phyloP scores from a whole-genome alignment of 768 basidiomycete species.

The Tylopilus sp. region DNA sequence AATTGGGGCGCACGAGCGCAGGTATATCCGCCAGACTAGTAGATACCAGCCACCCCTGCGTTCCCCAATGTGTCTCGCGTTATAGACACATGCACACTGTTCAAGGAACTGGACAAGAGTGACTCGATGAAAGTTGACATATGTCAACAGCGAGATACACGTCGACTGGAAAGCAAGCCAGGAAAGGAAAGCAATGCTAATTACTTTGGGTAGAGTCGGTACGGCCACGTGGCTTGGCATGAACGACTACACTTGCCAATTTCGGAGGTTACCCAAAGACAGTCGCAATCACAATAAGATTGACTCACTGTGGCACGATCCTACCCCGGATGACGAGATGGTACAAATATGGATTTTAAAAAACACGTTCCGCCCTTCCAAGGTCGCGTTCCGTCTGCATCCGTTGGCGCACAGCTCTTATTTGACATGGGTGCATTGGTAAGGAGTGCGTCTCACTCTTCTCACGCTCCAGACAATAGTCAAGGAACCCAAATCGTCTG shows the following conservation, averaged over 20 bases:
- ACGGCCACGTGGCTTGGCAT: slow-evolving; percentile 15
- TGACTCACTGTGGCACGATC: not conserved
- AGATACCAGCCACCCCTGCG: not conserved
- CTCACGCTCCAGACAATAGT: slow-evolving; percentile 8
- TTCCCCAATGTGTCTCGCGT: not conserved
- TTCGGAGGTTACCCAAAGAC: slow-evolving; percentile 1
- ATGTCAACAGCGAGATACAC: not conserved
- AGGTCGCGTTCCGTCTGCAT: not conserved
- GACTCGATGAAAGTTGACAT: not conserved
- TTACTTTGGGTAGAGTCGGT: slow-evolving; percentile 20
- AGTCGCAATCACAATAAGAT: not conserved
- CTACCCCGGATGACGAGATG: not conserved
- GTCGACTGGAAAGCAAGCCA: not conserved
- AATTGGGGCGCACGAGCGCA: not conserved
- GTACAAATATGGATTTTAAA: not conserved
- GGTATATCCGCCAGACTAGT: not conserved
- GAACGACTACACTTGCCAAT: slow-evolving; percentile 25
- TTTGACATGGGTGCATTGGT: not conserved
- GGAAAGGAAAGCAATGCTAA: slow-evolving; percentile 8
- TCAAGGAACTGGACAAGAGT: not conserved
- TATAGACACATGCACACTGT: not conserved
- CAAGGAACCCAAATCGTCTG: not conserved
- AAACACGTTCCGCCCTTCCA: not conserved
- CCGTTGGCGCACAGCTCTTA: not conserved
- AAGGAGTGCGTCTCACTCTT: not conserved